Base-by-base conservation (phyloP, 2,329 filamentous ascomycete genomes). In the Fusarium oxysporum region DNA sequence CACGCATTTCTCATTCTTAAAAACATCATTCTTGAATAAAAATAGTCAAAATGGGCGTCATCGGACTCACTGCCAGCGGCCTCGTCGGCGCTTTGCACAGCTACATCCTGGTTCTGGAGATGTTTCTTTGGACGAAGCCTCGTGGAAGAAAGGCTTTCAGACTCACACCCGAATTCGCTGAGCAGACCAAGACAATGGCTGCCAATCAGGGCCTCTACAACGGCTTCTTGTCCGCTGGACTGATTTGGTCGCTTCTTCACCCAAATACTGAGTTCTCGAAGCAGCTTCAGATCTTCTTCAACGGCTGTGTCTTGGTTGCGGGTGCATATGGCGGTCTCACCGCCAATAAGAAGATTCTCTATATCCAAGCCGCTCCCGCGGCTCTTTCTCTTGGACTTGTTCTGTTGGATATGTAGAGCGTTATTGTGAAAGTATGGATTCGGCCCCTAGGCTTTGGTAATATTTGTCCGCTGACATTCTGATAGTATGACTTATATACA, bases 151-250 rank as follows among this genome's bases (percentile, higher is more conserved):
- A 82, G 72, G 76, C 85, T 4, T 88, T 88, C 78, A 77, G 77
- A 35, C 79, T 86, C 40, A 82, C 79, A 0, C 74, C 82, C n/a
- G 83, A 86, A 9, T 86, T 85, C 62, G 86, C 86, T 10, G 76
- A 82, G 43, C 74, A 85, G 77, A 86, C 84, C 7, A 82, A 81
- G 68, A 73, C 79, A 8, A 79, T 88, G 40, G 86, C 85, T 51
- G 84, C 84, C 58, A 88, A 87, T 76, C 86, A 87, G 74, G 86
- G 86, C 25, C 80, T 88, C 10, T 88, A 88, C 79, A 88, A 88
- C 74, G 86, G 86, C 45, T 86, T 88, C 61, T 80, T 88, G n/a
- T 83, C 85, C 6, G 85, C 85, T 3, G 86, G 86, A 1, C 77
- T 88, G 4, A 65, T 79, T 32, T 88, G 86, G 86, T 82, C 83